Percentiles rank a stretch among this genome's conserved stretches.
These are phyloP conservation scores for Clonostachys byssicola DNA, from an alignment of 2,329 filamentous ascomycete species.

Conservation along the genomic window DNA sequence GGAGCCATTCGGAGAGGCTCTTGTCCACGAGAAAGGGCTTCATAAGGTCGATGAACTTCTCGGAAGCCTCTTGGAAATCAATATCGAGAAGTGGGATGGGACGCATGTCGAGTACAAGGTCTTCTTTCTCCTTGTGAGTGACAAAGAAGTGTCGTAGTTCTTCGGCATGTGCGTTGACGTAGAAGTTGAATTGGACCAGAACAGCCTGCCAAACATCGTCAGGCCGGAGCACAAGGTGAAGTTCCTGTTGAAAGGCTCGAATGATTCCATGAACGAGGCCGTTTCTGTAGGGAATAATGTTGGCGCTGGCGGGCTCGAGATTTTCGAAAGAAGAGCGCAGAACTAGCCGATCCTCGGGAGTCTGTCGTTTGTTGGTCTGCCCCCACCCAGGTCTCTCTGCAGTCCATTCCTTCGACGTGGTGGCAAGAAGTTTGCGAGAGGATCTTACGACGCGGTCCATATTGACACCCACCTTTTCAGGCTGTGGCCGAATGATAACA, in stretches of 20 bases:
- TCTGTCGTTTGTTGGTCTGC: too few relatives aligned
- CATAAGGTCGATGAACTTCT: constrained; percentile 33
- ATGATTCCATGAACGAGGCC: constrained; percentile 30
- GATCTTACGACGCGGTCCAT: too few relatives aligned
- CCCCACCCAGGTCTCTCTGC: too few relatives aligned
- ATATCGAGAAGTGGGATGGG: constrained; percentile 1
- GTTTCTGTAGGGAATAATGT: constrained; percentile 14
- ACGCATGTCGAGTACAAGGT: constrained; percentile 4
- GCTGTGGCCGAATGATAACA: too few relatives aligned
- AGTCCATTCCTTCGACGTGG: too few relatives aligned
- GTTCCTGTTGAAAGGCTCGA: constrained; percentile 35
- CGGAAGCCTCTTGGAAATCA: constrained; percentile 13
- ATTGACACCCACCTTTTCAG: too few relatives aligned
- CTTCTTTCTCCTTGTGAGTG: constrained; percentile 24
- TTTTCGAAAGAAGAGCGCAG: not conserved
- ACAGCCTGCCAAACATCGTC: constrained; percentile 51
- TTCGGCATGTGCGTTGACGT: constrained; percentile 39
- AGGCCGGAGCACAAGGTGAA: constrained; percentile 40
- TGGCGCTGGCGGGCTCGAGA: not conserved
- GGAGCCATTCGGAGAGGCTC: constrained; percentile 37
- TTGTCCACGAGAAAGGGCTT: constrained; percentile 32
- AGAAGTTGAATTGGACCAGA: constrained; percentile 39
- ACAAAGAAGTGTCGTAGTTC: constrained; percentile 35
- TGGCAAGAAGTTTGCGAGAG: too few relatives aligned
- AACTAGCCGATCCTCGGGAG: not conserved